These are phyloP conservation scores for Eucalyptus microcorys DNA, from an alignment of 345 rosid species.

Conservation along the genomic window DNA sequence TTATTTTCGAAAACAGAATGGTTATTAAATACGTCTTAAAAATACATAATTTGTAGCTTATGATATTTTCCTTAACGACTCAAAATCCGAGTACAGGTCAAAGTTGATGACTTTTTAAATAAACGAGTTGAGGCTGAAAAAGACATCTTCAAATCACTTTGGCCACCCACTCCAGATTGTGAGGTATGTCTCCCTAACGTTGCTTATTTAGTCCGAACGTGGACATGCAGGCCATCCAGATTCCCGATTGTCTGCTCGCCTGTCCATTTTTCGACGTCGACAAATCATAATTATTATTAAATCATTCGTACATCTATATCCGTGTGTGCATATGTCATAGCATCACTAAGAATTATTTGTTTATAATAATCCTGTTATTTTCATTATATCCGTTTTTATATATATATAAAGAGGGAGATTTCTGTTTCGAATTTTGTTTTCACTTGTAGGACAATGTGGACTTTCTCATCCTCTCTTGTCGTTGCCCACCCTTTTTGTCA, in stretches of 20 bases:
- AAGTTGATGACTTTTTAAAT: neutral
- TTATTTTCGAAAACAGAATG: too few relatives aligned
- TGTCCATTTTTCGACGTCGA: neutral
- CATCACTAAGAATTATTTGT: neutral
- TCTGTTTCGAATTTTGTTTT: neutral
- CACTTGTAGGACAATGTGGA: neutral
- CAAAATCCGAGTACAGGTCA: neutral
- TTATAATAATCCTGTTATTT: neutral
- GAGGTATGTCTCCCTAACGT: neutral
- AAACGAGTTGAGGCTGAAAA: neutral
- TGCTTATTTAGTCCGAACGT: neutral
- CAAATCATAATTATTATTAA: neutral
- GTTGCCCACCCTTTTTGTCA: neutral
- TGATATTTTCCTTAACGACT: neutral
- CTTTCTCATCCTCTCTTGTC: neutral
- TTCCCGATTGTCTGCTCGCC: neutral
- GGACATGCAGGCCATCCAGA: neutral
- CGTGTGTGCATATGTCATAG: rapidly evolving
- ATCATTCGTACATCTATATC: neutral
- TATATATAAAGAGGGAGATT: neutral
- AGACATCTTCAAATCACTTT: neutral
- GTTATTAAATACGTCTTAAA: neutral
- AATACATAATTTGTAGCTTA: neutral
- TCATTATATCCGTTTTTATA: neutral
- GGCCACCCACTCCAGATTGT: neutral